Percentiles rank a stretch among this genome's conserved stretches.
These are phyloP conservation scores for Avena insularis DNA, from an alignment of 176 grass and related monocot genomes.

Conservation along the genomic window DNA sequence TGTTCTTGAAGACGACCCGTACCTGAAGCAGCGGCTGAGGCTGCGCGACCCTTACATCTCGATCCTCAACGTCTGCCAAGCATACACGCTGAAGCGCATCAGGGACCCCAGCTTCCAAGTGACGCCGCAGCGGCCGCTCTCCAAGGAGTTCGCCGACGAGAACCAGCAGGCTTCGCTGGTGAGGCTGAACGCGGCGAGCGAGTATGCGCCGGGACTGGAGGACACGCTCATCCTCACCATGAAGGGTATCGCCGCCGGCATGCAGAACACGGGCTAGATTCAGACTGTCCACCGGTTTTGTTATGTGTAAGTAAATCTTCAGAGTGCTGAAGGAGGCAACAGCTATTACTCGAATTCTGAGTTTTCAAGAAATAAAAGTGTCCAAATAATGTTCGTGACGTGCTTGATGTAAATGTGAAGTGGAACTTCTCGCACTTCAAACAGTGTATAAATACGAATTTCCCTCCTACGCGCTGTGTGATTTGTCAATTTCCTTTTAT, in stretches of 20 bases:
- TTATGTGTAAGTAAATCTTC: background rate
- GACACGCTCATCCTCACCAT: slow-evolving; percentile 90
- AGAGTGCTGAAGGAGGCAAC: background rate
- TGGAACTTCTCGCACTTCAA: background rate
- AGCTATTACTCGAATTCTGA: background rate
- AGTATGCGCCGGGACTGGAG: slow-evolving; percentile 70
- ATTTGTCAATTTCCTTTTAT: no score
- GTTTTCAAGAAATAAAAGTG: background rate
- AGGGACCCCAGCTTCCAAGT: slow-evolving; percentile 56
- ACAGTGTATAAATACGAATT: background rate
- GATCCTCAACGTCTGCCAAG: slow-evolving; percentile 67
- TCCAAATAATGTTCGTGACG: background rate
- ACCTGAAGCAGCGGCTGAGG: slow-evolving; percentile 61
- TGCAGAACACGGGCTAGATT: slow-evolving; percentile 79
- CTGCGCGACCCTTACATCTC: slow-evolving; percentile 72
- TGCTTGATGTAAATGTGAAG: background rate
- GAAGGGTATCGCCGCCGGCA: slow-evolving; percentile 85
- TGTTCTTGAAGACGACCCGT: slow-evolving; percentile 56
- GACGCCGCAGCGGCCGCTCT: slow-evolving; percentile 34
- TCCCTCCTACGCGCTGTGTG: no score
- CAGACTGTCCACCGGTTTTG: background rate
- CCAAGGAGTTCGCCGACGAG: slow-evolving; percentile 49
- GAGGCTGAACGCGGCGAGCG: slow-evolving; percentile 61
- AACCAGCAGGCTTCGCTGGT: slow-evolving; percentile 50
- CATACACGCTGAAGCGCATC: slow-evolving; percentile 68